Evolutionary conservation across 2,329 filamentous ascomycete species (phyloP).

Genomic region (Mycosphaerelloides madeirae): DNA sequence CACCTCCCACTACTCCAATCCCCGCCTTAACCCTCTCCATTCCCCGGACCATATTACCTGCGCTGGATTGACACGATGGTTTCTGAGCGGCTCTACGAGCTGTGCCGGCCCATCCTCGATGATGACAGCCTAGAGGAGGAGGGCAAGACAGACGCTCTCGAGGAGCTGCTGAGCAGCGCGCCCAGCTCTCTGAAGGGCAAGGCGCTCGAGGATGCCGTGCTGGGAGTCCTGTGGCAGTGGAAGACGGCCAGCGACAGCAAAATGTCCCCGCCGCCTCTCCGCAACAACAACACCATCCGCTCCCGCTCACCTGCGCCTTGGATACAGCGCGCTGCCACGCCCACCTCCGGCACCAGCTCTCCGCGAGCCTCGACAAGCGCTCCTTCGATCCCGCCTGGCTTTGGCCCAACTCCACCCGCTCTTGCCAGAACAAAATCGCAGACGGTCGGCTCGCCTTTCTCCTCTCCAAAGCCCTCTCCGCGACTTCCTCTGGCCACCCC

Average conservation of each 20-base stretch:
- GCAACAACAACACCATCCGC: conserved; percentile 76
- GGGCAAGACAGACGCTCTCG: conserved; percentile 87
- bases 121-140: conserved; percentile 81
- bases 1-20: no score
- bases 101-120: conserved; percentile 83
- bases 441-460: conserved; percentile 76
- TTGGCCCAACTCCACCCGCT: conserved; percentile 64
- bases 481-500: conserved; percentile 85
- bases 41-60: neutral
- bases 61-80: conserved; percentile 60
- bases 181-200: conserved; percentile 65
- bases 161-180: conserved; percentile 76
- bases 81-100: conserved; percentile 85
- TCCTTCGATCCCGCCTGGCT: conserved; percentile 78
- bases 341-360: conserved; percentile 73
- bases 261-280: conserved; percentile 73
- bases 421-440: conserved; percentile 71
- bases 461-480: conserved; percentile 87
- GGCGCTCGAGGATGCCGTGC: conserved; percentile 79
- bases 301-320: conserved; percentile 89
- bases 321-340: conserved; percentile 70
- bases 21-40: no score
- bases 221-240: conserved; percentile 86
- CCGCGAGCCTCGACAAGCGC: conserved; percentile 71
- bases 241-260: conserved; percentile 58